Evolutionary conservation across 257 asterid species (phyloP), one percentile per base, ranked within the genome.

Genomic region (Thymus mandschuricus): DNA sequence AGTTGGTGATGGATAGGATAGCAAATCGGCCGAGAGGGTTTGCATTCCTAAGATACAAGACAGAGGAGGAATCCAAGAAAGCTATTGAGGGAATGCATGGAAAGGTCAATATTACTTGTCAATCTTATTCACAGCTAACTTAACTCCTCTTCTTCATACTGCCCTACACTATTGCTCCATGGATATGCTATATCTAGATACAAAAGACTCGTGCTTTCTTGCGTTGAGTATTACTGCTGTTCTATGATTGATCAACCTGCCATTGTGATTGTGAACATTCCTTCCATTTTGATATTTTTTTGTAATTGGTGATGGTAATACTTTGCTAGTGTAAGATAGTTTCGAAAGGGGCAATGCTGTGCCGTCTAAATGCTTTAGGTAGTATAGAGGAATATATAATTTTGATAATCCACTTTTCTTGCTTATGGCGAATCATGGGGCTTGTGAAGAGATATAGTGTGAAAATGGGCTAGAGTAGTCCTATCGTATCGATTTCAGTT

Each of bases 1-100:
- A 88, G 56, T 73, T 92, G 79, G 90, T 92, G 76, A 92, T 92
- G 96, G 96, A 92, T 84, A 88, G 84, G 68, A 79, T 88, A 56
- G 98, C 98, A 9, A 89, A 88, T 38, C 88, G 98, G 75, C 88
- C 98, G 12, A 84, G 91, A 74, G 98, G 98, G 13, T 89, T 88
- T 84, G 98, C 97, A 6, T 92, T 92, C 79, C 40, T 92, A 60
- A 80, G 79, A 46, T 92, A 89, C 71, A 82, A 86, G 38, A 78
- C 88, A 0, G 95, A 82, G 70, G 97, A 86, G 74, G 96, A 86
- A 73, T 89, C 98, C 40, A 82, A 79, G 73, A 86, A 81, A 62
- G 98, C 96, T 54, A 86, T 89, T n/a, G 88, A 92, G 55, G 98
- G 96, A 70, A 89, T 92, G 98, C 97, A 92, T 57, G 98, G 98